Conservation (phyloP, 139 green algal genomes). For the Picochlorum sp. region DNA sequence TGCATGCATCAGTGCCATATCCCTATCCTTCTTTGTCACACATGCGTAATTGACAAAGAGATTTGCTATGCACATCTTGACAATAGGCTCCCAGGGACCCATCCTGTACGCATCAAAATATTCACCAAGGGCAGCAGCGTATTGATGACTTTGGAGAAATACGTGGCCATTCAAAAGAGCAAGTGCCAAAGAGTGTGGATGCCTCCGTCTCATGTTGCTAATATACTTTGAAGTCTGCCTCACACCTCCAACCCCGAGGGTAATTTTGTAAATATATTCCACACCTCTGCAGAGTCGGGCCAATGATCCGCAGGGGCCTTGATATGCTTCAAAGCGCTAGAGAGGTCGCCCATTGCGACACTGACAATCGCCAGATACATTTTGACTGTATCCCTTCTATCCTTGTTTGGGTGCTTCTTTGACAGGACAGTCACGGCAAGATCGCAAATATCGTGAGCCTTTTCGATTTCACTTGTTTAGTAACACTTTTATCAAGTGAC, state of each 20-base stretch:
- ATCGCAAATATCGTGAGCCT: neutral
- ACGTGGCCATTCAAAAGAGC: conserved; percentile 48
- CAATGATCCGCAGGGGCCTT: conserved; percentile 16
- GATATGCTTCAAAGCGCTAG: conserved; percentile 16
- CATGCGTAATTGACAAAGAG: conserved; percentile 36
- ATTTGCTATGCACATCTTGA: conserved; percentile 52
- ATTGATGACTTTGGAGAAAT: conserved; percentile 24
- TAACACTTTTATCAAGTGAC: neutral
- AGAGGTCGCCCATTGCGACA: conserved; percentile 10
- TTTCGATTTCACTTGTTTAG: neutral
- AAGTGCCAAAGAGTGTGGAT: conserved; percentile 39
- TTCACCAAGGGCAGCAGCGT: conserved; percentile 43
- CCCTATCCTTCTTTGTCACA: conserved; percentile 34
- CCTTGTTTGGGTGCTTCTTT: conserved; percentile 6
- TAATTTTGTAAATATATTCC: conserved; percentile 45
- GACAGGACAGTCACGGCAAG: conserved; percentile 1
- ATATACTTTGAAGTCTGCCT: conserved; percentile 30
- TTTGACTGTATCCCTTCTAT: conserved; percentile 28
- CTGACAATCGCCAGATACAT: conserved; percentile 22
- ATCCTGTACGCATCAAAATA: conserved; percentile 57
- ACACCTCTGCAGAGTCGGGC: conserved; percentile 36
- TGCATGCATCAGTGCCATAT: conserved; percentile 50
- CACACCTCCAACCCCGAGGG: conserved; percentile 4
- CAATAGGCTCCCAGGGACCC: conserved; percentile 42
- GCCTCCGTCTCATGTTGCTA: conserved; percentile 13